Base-by-base conservation (phyloP, 148 eudicot genomes). In the Camellia lanceoleosa region DNA sequence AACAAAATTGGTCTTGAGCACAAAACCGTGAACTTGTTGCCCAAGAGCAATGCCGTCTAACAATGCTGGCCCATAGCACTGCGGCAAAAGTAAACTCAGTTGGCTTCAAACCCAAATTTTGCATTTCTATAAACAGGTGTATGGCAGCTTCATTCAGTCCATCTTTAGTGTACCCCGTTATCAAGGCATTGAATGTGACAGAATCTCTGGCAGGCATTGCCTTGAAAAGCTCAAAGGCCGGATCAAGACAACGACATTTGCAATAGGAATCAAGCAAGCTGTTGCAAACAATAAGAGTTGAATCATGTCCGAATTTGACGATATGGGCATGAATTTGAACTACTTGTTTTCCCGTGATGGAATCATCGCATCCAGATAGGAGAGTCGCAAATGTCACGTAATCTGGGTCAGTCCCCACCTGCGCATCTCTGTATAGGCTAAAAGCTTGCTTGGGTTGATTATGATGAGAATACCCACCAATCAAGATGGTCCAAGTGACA, bases 41-140 rank as follows among this genome's bases (percentile, higher is more conserved):
- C 92, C 94, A 44, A 91, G 86, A 75, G 62, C 58, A 68, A 90
- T 23, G 74, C 82, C 73, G 61, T 89, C 89, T 43, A 88, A 59
- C 94, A 80, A 85, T 77, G 77, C 87, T 77, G 43, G 92, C 89
- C 78, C 88, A 84, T 63, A 92, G 78, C 70, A 94, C 80, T 13
- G 93, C 92, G 58, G 98, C 95, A 81, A 92, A 94, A 66, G 97
- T 94, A 73, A 91, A 92, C 47, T 92, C 94, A 8, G 97, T 87
- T 18, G 95, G 94, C 84, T 70, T 83, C 72, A 89, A 86, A 73
- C 91, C 94, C 71, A 67, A 51, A 81, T 68, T 54, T 74, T 86
- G 92, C 97, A 94, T 94, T 64, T 82, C 85, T 58, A 76, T 63
- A 44, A 94, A 94, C 5, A 92, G 84, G 61, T 74, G 66, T 42